These are phyloP conservation scores for Sequoiadendron giganteum DNA, from an alignment of 75 land plant species.

Conservation along the genomic window DNA sequence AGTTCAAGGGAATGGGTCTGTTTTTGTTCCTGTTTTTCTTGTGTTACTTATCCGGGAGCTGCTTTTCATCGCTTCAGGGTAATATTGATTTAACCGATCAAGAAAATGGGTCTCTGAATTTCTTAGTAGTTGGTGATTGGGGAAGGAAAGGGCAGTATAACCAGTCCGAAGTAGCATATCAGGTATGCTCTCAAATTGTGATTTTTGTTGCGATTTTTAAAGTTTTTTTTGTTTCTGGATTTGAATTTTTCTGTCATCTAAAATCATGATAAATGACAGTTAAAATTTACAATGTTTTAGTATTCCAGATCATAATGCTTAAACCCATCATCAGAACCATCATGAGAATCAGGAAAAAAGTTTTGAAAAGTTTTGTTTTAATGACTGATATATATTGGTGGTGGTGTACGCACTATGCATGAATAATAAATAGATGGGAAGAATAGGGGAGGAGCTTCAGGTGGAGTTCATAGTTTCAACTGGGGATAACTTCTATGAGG, in stretches of 20 bases:
- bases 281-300: too few relatives aligned
- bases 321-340: too few relatives aligned
- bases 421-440: conserved; percentile 34
- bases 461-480: conserved; percentile 40
- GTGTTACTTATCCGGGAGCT: not conserved
- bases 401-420: not conserved
- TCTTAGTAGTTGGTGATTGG: conserved; percentile 51
- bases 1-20: not conserved
- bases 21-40: not conserved
- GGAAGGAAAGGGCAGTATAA: conserved; percentile 41
- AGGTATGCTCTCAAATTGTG: conserved; percentile 16
- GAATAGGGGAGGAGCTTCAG: conserved; percentile 24
- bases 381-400: too few relatives aligned
- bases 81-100: not conserved
- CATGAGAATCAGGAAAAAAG: too few relatives aligned
- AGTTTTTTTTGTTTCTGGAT: not conserved
- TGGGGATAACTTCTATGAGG: conserved; percentile 49
- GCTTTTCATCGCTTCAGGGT: not conserved
- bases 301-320: too few relatives aligned
- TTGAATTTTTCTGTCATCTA: not conserved
- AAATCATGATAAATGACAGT: too few relatives aligned
- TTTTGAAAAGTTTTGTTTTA: too few relatives aligned
- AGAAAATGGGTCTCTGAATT: conserved; percentile 16
- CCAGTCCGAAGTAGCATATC: conserved; percentile 41
- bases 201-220: not conserved